These are phyloP conservation scores for Gaeumannomyces tritici DNA, from an alignment of 2,329 filamentous ascomycete species.

Conservation along the genomic window DNA sequence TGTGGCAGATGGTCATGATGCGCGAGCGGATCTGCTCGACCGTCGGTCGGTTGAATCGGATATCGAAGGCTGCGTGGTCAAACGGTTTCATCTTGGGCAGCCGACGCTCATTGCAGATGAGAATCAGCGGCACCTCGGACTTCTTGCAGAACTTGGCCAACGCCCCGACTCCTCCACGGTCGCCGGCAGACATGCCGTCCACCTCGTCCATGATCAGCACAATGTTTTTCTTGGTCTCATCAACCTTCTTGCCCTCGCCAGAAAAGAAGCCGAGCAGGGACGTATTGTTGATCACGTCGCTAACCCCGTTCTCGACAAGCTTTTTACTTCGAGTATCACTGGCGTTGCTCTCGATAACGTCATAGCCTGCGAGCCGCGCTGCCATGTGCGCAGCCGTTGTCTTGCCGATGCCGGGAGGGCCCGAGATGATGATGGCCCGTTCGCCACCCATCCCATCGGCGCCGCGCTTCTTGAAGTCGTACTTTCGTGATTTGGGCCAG, in stretches of 20 bases:
- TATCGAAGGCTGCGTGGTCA: slow-evolving; percentile 72
- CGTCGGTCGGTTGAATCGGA: slow-evolving; percentile 82
- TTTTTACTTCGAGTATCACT: slow-evolving; percentile 96
- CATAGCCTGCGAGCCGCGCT: slow-evolving; percentile 85
- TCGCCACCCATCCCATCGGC: slow-evolving; percentile 75
- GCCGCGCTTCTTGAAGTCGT: slow-evolving; percentile 72
- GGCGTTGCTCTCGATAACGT: slow-evolving; percentile 89
- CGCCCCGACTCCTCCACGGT: slow-evolving; percentile 89
- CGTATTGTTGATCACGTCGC: slow-evolving; percentile 86
- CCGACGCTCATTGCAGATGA: slow-evolving; percentile 93
- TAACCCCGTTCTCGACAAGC: slow-evolving; percentile 79
- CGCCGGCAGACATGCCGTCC: slow-evolving; percentile 96
- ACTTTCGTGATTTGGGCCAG: slow-evolving; percentile 71
- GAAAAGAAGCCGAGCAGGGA: slow-evolving; percentile 89
- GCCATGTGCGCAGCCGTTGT: slow-evolving; percentile 94
- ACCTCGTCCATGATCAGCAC: slow-evolving; percentile 98
- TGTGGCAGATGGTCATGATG: slow-evolving; percentile 89
- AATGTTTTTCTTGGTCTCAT: slow-evolving; percentile 79
- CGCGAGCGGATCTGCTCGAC: slow-evolving; percentile 84
- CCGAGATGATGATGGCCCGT: slow-evolving; percentile 89
- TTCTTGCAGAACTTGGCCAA: slow-evolving; percentile 92
- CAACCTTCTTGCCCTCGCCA: slow-evolving; percentile 69
- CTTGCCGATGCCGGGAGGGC: slow-evolving; percentile 93
- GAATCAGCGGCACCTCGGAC: slow-evolving; percentile 85
- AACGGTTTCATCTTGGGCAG: slow-evolving; percentile 98